Evolutionary conservation across 1,284 basidiomycete species (phyloP).

Genomic region (Laetiporus sulphureus): DNA sequence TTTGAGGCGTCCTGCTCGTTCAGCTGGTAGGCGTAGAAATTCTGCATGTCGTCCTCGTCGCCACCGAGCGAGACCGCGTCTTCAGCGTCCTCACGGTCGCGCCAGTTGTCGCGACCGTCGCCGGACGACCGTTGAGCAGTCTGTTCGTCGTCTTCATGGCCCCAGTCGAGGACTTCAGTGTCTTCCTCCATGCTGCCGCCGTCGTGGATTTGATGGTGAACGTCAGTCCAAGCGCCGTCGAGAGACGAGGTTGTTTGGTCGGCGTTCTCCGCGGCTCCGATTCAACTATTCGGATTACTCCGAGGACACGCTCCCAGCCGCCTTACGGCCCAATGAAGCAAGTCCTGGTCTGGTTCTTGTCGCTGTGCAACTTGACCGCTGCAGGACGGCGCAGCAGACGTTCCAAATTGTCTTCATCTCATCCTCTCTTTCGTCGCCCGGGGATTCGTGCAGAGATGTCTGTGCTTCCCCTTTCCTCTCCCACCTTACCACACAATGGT

Average conservation of each 20-base stretch:
- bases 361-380: too few relatives aligned
- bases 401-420: too few relatives aligned
- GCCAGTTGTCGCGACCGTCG: conserved; percentile 14
- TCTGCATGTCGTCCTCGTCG: conserved; percentile 54
- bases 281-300: conserved; percentile 1
- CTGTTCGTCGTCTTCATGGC: conserved; percentile 60
- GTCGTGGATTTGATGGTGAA: background rate
- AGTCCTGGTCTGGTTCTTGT: too few relatives aligned
- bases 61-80: conserved; percentile 68
- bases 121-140: conserved; percentile 10
- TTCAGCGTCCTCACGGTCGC: conserved; percentile 44
- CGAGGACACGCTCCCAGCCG: too few relatives aligned
- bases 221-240: background rate
- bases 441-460: too few relatives aligned
- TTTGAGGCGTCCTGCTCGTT: conserved; percentile 17
- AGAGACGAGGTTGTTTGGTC: conserved; percentile 4
- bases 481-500: conserved; percentile 31
- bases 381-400: too few relatives aligned
- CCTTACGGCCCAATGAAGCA: too few relatives aligned
- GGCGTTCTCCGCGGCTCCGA: conserved; percentile 5
- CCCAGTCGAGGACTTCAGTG: conserved; percentile 67
- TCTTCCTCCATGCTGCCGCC: conserved; percentile 55
- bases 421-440: too few relatives aligned
- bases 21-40: conserved; percentile 29
- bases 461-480: conserved; percentile 48